These are phyloP conservation scores for Cordyceps javanica DNA, from an alignment of 2,329 filamentous ascomycete genomes.

Conservation along the genomic window DNA sequence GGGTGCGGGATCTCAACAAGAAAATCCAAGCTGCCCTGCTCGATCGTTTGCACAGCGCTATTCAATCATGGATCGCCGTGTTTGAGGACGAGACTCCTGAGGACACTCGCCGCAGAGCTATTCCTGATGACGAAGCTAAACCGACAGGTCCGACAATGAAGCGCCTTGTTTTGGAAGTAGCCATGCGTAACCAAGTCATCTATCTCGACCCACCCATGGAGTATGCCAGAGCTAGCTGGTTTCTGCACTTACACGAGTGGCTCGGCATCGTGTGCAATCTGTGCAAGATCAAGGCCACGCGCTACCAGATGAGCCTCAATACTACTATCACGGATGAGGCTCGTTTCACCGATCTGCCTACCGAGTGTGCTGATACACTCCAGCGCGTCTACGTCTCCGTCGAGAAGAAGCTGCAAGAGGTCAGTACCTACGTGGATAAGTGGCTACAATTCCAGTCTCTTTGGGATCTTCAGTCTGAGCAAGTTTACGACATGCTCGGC, in stretches of 20 bases:
- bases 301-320: conserved; percentile 84
- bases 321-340: conserved; percentile 58
- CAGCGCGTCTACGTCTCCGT: conserved; percentile 75
- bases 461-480: conserved; percentile 94
- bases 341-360: conserved; percentile 78
- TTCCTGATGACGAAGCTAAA: conserved; percentile 39
- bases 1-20: conserved; percentile 82
- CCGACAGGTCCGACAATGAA: conserved; percentile 59
- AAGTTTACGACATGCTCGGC: conserved; percentile 86
- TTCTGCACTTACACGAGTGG: conserved; percentile 88
- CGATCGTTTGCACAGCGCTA: conserved; percentile 74
- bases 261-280: conserved; percentile 87
- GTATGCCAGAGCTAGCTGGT: conserved; percentile 88
- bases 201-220: conserved; percentile 92
- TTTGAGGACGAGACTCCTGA: conserved; percentile 62
- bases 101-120: conserved; percentile 47
- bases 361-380: conserved; percentile 73
- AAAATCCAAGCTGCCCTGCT: conserved; percentile 78
- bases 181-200: conserved; percentile 97
- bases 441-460: conserved; percentile 98
- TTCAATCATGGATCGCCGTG: conserved; percentile 78
- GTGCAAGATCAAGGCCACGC: conserved; percentile 87
- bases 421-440: conserved; percentile 86
- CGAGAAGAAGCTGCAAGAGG: conserved; percentile 73
- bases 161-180: conserved; percentile 80